Percentiles rank a stretch among this genome's conserved stretches.
These are phyloP conservation scores for Phialophora macrospora DNA, from an alignment of 2,329 filamentous ascomycete species.

Conservation along the genomic window DNA sequence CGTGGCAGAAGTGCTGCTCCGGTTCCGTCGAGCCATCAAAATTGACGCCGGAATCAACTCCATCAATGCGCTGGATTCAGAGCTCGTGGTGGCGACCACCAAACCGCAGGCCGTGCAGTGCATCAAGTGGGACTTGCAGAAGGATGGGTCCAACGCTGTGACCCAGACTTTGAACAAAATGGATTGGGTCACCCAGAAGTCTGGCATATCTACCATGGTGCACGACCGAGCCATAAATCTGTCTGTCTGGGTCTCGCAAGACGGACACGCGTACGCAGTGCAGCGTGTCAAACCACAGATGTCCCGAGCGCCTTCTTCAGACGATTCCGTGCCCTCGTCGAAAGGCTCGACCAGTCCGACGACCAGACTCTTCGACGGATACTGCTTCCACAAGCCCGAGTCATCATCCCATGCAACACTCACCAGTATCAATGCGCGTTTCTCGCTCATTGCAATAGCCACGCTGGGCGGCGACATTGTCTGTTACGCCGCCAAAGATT, in stretches of 20 bases:
- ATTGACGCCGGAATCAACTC: constrained; percentile 93
- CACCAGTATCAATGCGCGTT: constrained; percentile 88
- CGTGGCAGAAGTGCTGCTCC: constrained; percentile 83
- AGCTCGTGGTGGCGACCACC: constrained; percentile 85
- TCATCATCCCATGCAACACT: constrained; percentile 67
- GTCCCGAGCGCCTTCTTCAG: constrained; percentile 41
- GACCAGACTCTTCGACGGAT: constrained; percentile 80
- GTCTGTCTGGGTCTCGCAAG: constrained; percentile 86
- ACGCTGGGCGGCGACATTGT: constrained; percentile 78
- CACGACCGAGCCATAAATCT: constrained; percentile 97
- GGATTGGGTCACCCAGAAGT: constrained; percentile 80
- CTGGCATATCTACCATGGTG: constrained; percentile 79
- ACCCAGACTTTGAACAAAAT: constrained; percentile 90
- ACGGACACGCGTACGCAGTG: constrained; percentile 87
- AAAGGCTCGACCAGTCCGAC: constrained; percentile 29
- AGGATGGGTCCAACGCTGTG: constrained; percentile 78
- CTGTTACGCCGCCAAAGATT: constrained; percentile 93
- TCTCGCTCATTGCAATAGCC: constrained; percentile 88
- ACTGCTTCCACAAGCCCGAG: constrained; percentile 83
- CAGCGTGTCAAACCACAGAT: constrained; percentile 64
- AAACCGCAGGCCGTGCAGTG: constrained; percentile 96
- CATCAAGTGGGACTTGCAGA: constrained; percentile 91
- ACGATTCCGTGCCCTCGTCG: constrained; percentile 49
- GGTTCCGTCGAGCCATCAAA: constrained; percentile 97
- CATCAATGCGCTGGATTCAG: constrained; percentile 86